These are phyloP conservation scores for Pythium biforme DNA, from an alignment of 352 stramenopile genomes.

Conservation along the genomic window DNA sequence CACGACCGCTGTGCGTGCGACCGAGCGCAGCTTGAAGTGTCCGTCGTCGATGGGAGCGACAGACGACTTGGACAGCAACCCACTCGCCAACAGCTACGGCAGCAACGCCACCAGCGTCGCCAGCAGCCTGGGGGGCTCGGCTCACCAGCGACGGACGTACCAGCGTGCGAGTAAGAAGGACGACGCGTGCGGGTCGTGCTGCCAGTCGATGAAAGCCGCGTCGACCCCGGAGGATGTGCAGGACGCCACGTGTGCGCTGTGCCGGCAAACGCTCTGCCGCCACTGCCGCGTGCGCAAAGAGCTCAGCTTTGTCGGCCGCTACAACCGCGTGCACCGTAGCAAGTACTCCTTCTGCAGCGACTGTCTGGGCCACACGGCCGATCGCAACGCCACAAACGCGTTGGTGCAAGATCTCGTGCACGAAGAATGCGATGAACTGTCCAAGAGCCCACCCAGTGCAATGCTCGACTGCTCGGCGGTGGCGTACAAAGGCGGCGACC, in stretches of 20 bases:
- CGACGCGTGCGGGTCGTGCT: slow-evolving; percentile 10
- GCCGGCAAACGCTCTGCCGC: slow-evolving; percentile 10
- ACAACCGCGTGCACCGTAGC: slow-evolving; percentile 21
- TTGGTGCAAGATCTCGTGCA: background rate
- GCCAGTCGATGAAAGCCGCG: background rate
- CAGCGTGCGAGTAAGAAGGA: background rate
- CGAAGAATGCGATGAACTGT: background rate
- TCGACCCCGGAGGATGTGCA: background rate
- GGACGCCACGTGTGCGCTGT: slow-evolving; percentile 11
- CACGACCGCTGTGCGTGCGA: slow-evolving; percentile 39
- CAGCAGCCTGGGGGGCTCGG: slow-evolving; percentile 1
- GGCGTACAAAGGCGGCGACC: background rate
- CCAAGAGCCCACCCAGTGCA: background rate
- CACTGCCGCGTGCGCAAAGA: slow-evolving; percentile 16
- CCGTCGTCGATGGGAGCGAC: slow-evolving; percentile 9
- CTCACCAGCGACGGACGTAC: background rate
- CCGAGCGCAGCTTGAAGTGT: slow-evolving; percentile 7
- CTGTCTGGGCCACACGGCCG: slow-evolving; percentile 1
- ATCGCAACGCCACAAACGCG: background rate
- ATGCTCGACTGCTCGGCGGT: background rate
- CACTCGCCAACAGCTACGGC: slow-evolving; percentile 12
- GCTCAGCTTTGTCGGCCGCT: slow-evolving; percentile 19
- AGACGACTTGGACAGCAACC: slow-evolving; percentile 7
- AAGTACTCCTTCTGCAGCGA: slow-evolving; percentile 13
- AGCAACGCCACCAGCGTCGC: slow-evolving; percentile 13